These are phyloP conservation scores for Tolypocladium pustulatum DNA, from an alignment of 2,329 filamentous ascomycete genomes.

Conservation along the genomic window DNA sequence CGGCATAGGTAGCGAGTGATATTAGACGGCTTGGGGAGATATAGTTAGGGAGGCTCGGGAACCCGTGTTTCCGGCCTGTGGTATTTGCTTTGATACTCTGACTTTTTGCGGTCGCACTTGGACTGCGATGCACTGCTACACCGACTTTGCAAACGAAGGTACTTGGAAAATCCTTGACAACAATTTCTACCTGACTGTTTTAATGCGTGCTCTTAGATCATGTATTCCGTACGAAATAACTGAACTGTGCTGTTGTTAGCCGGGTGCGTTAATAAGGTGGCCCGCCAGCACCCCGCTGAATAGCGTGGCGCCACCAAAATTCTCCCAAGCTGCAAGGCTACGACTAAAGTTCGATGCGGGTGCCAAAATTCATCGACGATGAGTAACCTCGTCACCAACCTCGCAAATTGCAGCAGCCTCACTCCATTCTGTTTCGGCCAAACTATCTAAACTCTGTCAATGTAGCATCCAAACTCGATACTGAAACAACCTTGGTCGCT, in stretches of 20 bases:
- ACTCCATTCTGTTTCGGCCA: not conserved
- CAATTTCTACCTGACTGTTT: not conserved
- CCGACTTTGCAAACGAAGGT: not conserved
- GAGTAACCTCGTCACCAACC: conserved; percentile 1
- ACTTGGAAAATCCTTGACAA: not conserved
- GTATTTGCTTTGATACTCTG: not conserved
- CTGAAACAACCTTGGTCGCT: not conserved
- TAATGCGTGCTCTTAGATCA: not conserved
- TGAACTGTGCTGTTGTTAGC: not conserved
- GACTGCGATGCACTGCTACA: not conserved
- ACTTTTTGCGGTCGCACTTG: not conserved
- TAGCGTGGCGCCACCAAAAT: not conserved
- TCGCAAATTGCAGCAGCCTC: not conserved
- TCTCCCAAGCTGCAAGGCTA: not conserved
- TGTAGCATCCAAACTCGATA: not conserved
- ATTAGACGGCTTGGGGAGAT: not conserved
- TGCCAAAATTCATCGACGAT: not conserved
- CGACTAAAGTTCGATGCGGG: not conserved
- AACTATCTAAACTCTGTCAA: not conserved
- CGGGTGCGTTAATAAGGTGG: not conserved
- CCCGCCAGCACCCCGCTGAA: not conserved
- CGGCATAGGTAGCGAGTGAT: conserved; percentile 3
- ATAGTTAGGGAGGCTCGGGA: not conserved
- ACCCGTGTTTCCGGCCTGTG: not conserved
- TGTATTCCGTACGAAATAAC: not conserved